These are phyloP conservation scores for Komagataella kurtzmanii DNA, from an alignment of 805 yeast genomes.

Conservation along the genomic window DNA sequence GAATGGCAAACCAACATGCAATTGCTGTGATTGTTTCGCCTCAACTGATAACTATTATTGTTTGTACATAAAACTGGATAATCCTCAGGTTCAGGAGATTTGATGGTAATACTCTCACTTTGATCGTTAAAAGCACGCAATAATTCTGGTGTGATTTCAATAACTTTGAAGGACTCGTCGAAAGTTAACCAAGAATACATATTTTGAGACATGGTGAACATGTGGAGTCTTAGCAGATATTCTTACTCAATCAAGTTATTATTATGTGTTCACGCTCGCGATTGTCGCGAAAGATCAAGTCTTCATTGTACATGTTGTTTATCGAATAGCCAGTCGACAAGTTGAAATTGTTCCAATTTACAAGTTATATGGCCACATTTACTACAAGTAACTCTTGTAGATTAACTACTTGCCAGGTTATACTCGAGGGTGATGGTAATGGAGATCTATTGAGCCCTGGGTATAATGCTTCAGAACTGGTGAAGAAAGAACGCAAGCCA, in stretches of 20 bases:
- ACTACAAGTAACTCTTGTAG: not conserved
- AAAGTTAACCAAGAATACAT: constrained; percentile 13
- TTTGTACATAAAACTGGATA: constrained; percentile 52
- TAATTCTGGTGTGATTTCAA: constrained; percentile 40
- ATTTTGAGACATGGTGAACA: constrained; percentile 8
- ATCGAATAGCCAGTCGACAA: not conserved
- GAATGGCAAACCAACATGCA: constrained; percentile 45
- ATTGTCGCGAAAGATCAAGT: not conserved
- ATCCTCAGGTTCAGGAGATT: constrained; percentile 17
- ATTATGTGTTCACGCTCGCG: not conserved
- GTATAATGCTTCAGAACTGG: not conserved
- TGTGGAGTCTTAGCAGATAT: not conserved
- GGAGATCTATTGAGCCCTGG: not conserved
- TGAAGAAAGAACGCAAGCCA: not conserved
- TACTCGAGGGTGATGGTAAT: not conserved
- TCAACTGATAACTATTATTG: constrained; percentile 43
- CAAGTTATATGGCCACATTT: not conserved
- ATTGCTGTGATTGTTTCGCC: constrained; percentile 82
- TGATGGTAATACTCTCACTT: constrained; percentile 12
- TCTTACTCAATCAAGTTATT: too few relatives aligned
- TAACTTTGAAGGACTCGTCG: constrained; percentile 27
- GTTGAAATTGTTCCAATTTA: too few relatives aligned
- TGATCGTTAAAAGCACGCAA: constrained; percentile 19
- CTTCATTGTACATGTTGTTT: not conserved
- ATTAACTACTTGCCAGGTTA: not conserved